Evolutionary conservation across 495 filamentous ascomycete genomes (phyloP).

Genomic region (Saxophila tyrrhenica): DNA sequence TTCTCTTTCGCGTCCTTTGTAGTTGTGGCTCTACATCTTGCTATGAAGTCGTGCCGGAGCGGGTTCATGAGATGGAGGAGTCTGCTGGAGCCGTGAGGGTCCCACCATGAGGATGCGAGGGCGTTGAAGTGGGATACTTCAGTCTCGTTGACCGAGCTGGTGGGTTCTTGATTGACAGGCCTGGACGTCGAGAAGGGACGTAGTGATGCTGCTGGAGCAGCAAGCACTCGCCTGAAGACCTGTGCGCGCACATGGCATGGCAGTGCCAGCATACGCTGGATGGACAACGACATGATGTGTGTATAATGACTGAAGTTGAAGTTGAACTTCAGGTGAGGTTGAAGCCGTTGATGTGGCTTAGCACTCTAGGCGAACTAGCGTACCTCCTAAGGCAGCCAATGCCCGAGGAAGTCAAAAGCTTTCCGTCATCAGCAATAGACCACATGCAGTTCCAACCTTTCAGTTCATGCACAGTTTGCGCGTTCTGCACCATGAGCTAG

Average conservation of each 20-base stretch:
- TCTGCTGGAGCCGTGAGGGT: slow-evolving; percentile 82
- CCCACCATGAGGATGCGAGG: slow-evolving; percentile 94
- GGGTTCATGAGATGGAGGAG: slow-evolving; percentile 98
- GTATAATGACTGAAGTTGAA: too few relatives aligned
- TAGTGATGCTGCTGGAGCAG: background rate
- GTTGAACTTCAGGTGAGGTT: too few relatives aligned
- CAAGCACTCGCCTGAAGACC: background rate
- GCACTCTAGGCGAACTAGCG: too few relatives aligned
- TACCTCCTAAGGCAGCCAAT: too few relatives aligned
- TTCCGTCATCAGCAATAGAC: too few relatives aligned
- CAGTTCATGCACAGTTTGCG: too few relatives aligned
- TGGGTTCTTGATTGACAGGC: background rate
- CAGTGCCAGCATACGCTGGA: background rate
- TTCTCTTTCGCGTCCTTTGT: background rate
- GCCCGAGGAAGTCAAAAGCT: too few relatives aligned
- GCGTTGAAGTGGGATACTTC: slow-evolving; percentile 91
- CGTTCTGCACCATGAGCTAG: too few relatives aligned
- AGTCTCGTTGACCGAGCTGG: slow-evolving; percentile 49
- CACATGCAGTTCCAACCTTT: too few relatives aligned
- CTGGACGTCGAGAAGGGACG: background rate
- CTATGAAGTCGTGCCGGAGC: slow-evolving; percentile 84
- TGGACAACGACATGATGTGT: too few relatives aligned
- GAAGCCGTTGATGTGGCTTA: too few relatives aligned
- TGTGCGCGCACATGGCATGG: background rate
- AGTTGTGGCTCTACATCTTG: slow-evolving; percentile 3